Evolutionary conservation across 2,329 filamentous ascomycete species (phyloP).

Genomic region (Diplodia corticola): DNA sequence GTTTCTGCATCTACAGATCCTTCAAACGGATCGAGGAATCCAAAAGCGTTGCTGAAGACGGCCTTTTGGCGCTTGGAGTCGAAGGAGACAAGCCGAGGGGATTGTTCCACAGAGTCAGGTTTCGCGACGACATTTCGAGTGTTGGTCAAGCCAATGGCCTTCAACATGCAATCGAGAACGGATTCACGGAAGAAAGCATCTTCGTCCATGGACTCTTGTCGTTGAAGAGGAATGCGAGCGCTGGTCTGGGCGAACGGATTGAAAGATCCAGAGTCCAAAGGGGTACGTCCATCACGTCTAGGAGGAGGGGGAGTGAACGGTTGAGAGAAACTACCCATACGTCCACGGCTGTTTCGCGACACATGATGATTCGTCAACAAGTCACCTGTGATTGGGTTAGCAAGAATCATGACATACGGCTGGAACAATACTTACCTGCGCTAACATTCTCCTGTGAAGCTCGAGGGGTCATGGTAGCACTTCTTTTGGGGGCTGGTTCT

Average conservation of each 20-base stretch:
- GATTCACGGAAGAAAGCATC: constrained; percentile 86
- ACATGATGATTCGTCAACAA: constrained; percentile 75
- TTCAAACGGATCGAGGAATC: constrained; percentile 84
- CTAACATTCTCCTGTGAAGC: constrained; percentile 35
- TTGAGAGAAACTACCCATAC: constrained; percentile 48
- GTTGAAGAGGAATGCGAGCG: constrained; percentile 54
- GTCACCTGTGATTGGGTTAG: constrained; percentile 57
- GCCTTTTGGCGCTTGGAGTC: constrained; percentile 80
- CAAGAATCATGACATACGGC: neutral
- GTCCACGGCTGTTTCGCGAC: constrained; percentile 54
- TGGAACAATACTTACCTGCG: constrained; percentile 25
- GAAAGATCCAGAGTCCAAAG: constrained; percentile 46
- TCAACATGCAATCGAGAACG: constrained; percentile 93
- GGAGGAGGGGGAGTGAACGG: constrained; percentile 42
- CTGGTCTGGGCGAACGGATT: constrained; percentile 42
- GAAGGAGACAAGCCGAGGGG: constrained; percentile 79
- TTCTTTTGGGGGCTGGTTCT: constrained; percentile 25
- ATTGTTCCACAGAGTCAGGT: constrained; percentile 76
- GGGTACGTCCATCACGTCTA: constrained; percentile 45
- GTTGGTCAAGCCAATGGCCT: constrained; percentile 79
- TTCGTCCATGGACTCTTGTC: constrained; percentile 82
- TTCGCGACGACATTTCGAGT: constrained; percentile 64
- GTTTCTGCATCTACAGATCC: constrained; percentile 76
- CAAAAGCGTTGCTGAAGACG: constrained; percentile 83
- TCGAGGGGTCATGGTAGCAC: constrained; percentile 28